Conservation (phyloP, 73 alveolate genomes). For the Durusdinium trenchii region DNA sequence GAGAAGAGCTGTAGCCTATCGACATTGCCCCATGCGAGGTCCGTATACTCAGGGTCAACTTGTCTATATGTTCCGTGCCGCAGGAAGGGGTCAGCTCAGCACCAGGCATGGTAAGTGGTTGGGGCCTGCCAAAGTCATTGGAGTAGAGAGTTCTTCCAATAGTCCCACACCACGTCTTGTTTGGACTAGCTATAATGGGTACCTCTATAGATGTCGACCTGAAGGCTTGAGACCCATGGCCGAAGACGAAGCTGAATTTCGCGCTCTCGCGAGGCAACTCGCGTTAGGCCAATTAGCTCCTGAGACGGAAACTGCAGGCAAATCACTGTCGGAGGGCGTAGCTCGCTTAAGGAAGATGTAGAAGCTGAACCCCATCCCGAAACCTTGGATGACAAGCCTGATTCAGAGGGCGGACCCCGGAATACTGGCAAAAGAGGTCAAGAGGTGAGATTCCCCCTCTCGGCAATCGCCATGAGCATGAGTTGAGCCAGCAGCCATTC, state of each 20-base stretch:
- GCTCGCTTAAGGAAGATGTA: neutral
- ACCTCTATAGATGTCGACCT: neutral
- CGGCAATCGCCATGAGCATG: no score
- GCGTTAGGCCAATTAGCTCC: neutral
- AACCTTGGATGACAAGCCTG: neutral
- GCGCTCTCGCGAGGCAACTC: neutral
- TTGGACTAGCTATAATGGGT: neutral
- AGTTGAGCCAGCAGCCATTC: no score
- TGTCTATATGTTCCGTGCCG: neutral
- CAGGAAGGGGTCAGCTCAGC: neutral
- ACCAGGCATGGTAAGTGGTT: neutral
- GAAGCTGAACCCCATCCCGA: neutral
- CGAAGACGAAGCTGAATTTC: neutral
- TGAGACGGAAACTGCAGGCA: neutral
- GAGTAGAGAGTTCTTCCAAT: neutral
- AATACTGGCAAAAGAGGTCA: no score
- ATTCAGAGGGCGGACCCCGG: neutral
- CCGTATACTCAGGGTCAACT: neutral
- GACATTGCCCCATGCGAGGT: neutral
- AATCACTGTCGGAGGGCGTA: neutral
- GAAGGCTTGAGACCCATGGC: neutral
- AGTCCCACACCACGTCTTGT: neutral
- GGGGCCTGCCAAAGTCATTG: slow-evolving; percentile 3
- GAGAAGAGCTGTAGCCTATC: neutral
- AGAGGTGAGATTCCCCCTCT: no score